phyloP scores from a whole-genome alignment of 352 stramenopile species.

The Phytophthora rubi region DNA sequence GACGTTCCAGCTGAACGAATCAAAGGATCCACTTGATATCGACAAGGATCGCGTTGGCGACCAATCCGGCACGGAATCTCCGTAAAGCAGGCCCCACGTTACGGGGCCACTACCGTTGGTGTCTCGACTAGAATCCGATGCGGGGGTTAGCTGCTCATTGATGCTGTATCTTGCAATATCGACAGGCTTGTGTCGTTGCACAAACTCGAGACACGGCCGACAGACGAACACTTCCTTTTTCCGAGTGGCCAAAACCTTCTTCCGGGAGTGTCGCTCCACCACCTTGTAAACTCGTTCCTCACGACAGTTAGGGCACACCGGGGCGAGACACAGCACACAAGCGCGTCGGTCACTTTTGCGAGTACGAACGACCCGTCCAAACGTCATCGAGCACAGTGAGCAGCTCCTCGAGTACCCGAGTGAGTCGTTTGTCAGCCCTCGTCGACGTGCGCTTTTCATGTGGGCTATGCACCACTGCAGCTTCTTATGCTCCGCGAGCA shows the following conservation, averaged over 20 bases:
- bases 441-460: conserved; percentile 26
- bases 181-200: conserved; percentile 25
- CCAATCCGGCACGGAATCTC: conserved; percentile 34
- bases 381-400: conserved; percentile 25
- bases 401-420: conserved; percentile 22
- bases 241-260: conserved; percentile 27
- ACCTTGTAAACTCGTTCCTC: conserved; percentile 32
- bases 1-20: conserved; percentile 28
- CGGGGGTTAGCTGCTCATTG: conserved; percentile 28
- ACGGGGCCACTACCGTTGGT: conserved; percentile 13
- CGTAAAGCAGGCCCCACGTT: conserved; percentile 34
- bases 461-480: conserved; percentile 41
- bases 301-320: conserved; percentile 34
- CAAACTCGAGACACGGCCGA: conserved; percentile 34
- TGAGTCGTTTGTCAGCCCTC: conserved; percentile 22
- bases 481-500: conserved; percentile 41
- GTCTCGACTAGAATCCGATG: conserved; percentile 25
- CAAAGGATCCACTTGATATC: conserved; percentile 37
- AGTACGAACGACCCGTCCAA: conserved; percentile 26
- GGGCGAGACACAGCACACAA: conserved; percentile 33
- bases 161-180: conserved; percentile 28
- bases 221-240: conserved; percentile 33
- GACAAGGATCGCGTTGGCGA: conserved; percentile 37
- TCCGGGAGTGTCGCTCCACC: conserved; percentile 25
- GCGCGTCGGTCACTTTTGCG: conserved; percentile 24